These are phyloP conservation scores for Strobilomyces confusus DNA, from an alignment of 768 basidiomycete species.

Conservation along the genomic window DNA sequence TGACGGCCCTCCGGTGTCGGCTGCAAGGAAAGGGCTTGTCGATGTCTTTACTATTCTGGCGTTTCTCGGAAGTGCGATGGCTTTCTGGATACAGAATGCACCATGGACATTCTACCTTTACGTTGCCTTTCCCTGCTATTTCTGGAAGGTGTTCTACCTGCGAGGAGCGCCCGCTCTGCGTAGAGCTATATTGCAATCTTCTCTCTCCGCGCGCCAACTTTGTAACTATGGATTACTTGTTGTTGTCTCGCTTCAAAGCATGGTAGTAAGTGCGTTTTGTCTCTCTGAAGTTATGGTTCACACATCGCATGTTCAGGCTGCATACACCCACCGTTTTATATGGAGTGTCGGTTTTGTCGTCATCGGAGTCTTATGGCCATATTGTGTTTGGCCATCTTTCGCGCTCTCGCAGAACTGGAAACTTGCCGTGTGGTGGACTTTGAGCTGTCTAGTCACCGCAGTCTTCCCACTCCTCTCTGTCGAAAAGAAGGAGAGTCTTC, in stretches of 20 bases:
- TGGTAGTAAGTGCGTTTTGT: constrained; percentile 57
- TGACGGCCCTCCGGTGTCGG: constrained; percentile 13
- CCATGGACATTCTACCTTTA: constrained; percentile 77
- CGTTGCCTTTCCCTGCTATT: constrained; percentile 69
- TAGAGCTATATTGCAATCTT: constrained; percentile 14
- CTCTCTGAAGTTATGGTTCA: neutral
- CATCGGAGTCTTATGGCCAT: constrained; percentile 66
- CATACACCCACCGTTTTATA: constrained; percentile 65
- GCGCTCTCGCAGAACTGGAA: constrained; percentile 24
- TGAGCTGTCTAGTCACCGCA: constrained; percentile 49
- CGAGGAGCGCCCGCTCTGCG: constrained; percentile 19
- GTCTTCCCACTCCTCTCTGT: constrained; percentile 72
- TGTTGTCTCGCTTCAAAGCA: constrained; percentile 49
- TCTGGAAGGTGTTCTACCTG: constrained; percentile 60
- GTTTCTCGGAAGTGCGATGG: constrained; percentile 37
- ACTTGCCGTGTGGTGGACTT: constrained; percentile 41
- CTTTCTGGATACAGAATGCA: constrained; percentile 60
- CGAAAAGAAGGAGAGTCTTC: constrained; percentile 62
- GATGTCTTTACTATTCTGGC: constrained; percentile 28
- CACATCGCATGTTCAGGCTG: constrained; percentile 40
- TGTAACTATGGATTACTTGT: constrained; percentile 32
- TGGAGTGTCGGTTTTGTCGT: constrained; percentile 66
- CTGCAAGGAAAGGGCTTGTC: neutral
- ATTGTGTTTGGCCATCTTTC: constrained; percentile 43
- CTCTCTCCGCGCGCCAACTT: constrained; percentile 22